Conservation (phyloP, 192 early-diverging fungal species). For the Allomyces javanicus region DNA sequence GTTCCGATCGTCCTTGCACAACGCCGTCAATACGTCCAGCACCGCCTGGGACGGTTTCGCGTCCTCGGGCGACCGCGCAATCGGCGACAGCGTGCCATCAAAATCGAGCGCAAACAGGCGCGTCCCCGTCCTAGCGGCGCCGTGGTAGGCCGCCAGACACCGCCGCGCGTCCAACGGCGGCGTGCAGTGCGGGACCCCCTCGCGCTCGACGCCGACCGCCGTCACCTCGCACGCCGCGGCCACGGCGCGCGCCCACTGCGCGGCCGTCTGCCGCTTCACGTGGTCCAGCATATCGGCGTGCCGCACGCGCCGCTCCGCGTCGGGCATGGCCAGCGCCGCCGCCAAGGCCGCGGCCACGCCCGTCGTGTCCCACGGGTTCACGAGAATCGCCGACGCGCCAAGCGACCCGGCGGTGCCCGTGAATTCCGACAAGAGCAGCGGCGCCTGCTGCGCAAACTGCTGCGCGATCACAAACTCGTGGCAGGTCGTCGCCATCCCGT, state of each 20-base stretch:
- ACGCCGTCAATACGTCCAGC: conserved; percentile 45
- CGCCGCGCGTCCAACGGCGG: too few species aligned
- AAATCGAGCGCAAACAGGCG: conserved; percentile 26
- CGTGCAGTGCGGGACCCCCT: too few species aligned
- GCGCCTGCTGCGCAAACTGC: conserved; percentile 49
- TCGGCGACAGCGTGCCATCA: conserved; percentile 80
- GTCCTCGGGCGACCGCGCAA: conserved; percentile 57
- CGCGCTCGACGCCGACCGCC: too few species aligned
- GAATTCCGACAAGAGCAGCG: conserved; percentile 87
- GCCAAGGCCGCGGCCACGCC: conserved; percentile 78
- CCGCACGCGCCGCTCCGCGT: conserved; percentile 51
- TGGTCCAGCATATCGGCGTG: conserved; percentile 48
- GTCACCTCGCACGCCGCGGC: too few species aligned
- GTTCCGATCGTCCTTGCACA: conserved; percentile 63
- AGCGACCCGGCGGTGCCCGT: conserved; percentile 86
- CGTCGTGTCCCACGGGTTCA: conserved; percentile 93
- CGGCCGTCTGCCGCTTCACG: conserved; percentile 61
- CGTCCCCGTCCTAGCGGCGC: too few species aligned
- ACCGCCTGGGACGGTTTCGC: conserved; percentile 64
- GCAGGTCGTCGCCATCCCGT: conserved; percentile 95
- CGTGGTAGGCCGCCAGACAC: too few species aligned
- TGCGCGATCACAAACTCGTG: conserved; percentile 90
- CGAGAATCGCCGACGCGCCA: conserved; percentile 51
- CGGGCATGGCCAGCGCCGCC: conserved; percentile 60
- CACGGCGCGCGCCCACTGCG: conserved; percentile 70